Evolutionary conservation across 2,329 filamentous ascomycete species (phyloP).

Genomic region (Trematosphaeria pertusa): DNA sequence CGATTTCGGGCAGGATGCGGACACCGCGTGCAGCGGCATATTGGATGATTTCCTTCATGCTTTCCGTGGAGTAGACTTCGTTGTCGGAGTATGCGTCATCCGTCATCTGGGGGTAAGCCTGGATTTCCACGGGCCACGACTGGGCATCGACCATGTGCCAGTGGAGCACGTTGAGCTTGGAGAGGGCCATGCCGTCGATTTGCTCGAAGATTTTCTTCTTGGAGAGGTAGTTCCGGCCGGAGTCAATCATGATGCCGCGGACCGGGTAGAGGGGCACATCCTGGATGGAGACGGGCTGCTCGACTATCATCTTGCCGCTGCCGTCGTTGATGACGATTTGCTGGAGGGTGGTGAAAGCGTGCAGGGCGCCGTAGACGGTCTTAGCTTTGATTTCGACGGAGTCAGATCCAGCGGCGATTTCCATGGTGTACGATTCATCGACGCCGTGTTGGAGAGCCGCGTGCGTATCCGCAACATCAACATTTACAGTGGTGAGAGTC

Average conservation of each 20-base stretch:
- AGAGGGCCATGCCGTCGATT: slow-evolving; percentile 61
- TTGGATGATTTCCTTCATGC: slow-evolving; percentile 54
- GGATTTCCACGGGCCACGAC: slow-evolving; percentile 62
- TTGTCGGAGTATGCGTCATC: slow-evolving; percentile 61
- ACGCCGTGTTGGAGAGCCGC: slow-evolving; percentile 63
- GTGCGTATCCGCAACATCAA: slow-evolving; percentile 54
- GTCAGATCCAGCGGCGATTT: slow-evolving; percentile 49
- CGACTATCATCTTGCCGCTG: slow-evolving; percentile 54
- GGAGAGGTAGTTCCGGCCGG: slow-evolving; percentile 62
- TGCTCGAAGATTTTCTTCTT: slow-evolving; percentile 61
- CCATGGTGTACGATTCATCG: slow-evolving; percentile 63
- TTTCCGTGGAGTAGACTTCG: slow-evolving; percentile 55
- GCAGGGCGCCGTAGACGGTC: slow-evolving; percentile 62
- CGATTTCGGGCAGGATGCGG: slow-evolving; percentile 67
- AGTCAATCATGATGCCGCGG: slow-evolving; percentile 64
- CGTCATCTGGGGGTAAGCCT: slow-evolving; percentile 59
- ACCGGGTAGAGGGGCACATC: slow-evolving; percentile 62
- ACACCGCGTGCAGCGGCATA: slow-evolving; percentile 63
- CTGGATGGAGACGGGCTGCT: slow-evolving; percentile 60
- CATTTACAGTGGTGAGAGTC: slow-evolving; percentile 52
- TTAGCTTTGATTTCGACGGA: slow-evolving; percentile 56
- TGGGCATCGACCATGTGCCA: slow-evolving; percentile 65
- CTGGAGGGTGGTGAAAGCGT: slow-evolving; percentile 65
- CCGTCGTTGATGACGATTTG: slow-evolving; percentile 61
- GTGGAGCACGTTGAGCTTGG: slow-evolving; percentile 65